phyloP scores from a whole-genome alignment of 2,329 filamentous ascomycete species.

The Aspergillus viridinutans region DNA sequence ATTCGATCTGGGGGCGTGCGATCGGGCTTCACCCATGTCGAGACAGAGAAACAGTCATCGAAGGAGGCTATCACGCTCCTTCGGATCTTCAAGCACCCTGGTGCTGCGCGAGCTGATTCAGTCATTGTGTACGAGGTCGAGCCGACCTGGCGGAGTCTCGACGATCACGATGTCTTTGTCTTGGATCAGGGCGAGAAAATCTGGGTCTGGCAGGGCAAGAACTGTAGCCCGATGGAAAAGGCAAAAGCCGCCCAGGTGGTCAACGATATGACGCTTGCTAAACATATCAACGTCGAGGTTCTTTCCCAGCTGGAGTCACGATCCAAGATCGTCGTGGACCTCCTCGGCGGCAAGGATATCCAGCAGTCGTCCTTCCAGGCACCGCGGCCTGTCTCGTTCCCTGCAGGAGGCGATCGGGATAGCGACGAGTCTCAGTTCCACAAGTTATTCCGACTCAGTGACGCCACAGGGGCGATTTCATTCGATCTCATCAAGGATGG shows the following conservation, averaged over 20 bases:
- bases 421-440: slow-evolving; percentile 23
- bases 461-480: slow-evolving; percentile 54
- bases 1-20: slow-evolving; percentile 58
- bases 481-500: slow-evolving; percentile 60
- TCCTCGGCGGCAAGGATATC: slow-evolving; percentile 50
- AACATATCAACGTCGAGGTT: slow-evolving; percentile 62
- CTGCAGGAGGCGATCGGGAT: slow-evolving; percentile 25
- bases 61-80: slow-evolving; percentile 53
- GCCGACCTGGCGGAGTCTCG: slow-evolving; percentile 58
- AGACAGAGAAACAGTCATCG: slow-evolving; percentile 37
- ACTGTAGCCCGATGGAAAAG: slow-evolving; percentile 65
- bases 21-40: slow-evolving; percentile 62
- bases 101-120: slow-evolving; percentile 43
- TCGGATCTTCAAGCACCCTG: slow-evolving; percentile 60
- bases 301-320: slow-evolving; percentile 54
- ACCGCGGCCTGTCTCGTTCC: slow-evolving; percentile 35
- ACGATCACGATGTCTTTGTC: slow-evolving; percentile 64
- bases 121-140: slow-evolving; percentile 62
- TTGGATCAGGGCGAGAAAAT: slow-evolving; percentile 61
- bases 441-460: slow-evolving; percentile 60
- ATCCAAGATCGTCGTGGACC: slow-evolving; percentile 51
- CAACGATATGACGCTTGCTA: slow-evolving; percentile 53
- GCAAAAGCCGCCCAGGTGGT: slow-evolving; percentile 64
- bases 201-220: slow-evolving; percentile 65
- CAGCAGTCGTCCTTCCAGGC: slow-evolving; percentile 41